Evolutionary conservation across 352 stramenopile species (phyloP).

Genomic region (Thraustotheca clavata): DNA sequence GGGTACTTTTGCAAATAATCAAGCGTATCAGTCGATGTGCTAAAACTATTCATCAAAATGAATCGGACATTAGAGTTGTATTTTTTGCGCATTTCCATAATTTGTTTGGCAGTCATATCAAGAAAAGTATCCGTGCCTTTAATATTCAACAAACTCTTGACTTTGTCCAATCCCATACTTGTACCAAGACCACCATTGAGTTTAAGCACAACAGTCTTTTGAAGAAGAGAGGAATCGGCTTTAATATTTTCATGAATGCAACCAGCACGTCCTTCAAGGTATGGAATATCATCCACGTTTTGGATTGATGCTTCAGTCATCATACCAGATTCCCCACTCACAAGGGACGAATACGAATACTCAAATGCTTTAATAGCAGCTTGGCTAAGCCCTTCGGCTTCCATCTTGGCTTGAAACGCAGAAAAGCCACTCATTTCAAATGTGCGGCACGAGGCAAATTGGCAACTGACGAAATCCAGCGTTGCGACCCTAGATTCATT

Average conservation of each 20-base stretch:
- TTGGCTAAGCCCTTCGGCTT: constrained; percentile 88
- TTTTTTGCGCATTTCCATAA: constrained; percentile 91
- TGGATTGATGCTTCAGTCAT: constrained; percentile 94
- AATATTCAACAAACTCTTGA: constrained; percentile 90
- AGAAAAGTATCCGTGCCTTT: constrained; percentile 93
- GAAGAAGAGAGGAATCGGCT: constrained; percentile 57
- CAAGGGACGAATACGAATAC: constrained; percentile 94
- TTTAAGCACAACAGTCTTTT: constrained; percentile 84
- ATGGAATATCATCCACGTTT: constrained; percentile 66
- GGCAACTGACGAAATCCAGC: constrained; percentile 20
- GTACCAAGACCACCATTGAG: constrained; percentile 81
- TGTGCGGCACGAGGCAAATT: constrained; percentile 18
- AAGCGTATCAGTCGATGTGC: constrained; percentile 74
- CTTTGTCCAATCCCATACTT: constrained; percentile 92
- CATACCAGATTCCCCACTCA: constrained; percentile 92
- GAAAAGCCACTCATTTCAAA: constrained; percentile 40
- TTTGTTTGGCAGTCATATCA: constrained; percentile 84
- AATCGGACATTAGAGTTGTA: constrained; percentile 90
- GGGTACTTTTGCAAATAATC: constrained; percentile 85
- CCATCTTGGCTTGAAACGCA: constrained; percentile 94
- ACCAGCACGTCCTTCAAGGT: constrained; percentile 66
- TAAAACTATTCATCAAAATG: constrained; percentile 88
- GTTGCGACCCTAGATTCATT: neutral
- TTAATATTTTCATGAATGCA: constrained; percentile 69
- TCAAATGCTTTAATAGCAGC: constrained; percentile 97